phyloP scores from a whole-genome alignment of 2,329 filamentous ascomycete genomes.

The Beauveria asiatica region DNA sequence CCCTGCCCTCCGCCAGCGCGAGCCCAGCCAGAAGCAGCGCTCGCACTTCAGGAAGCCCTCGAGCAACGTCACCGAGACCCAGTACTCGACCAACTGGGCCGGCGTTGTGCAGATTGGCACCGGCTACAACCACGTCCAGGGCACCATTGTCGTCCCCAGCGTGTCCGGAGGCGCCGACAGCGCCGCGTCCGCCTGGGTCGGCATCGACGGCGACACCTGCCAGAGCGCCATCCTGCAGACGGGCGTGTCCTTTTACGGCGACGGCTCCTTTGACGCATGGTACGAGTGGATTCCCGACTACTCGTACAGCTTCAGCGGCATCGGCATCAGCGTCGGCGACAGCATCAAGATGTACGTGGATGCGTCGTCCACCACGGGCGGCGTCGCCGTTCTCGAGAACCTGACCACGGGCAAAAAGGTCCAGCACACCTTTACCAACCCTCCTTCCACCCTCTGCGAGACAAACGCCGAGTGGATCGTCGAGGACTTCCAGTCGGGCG shows the following conservation, averaged over 20 bases:
- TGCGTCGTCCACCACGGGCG: conserved; percentile 14
- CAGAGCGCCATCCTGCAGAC: conserved; percentile 28
- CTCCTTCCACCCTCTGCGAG: conserved; percentile 30
- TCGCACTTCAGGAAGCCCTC: background rate
- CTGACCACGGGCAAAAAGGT: conserved; percentile 39
- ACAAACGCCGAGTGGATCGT: conserved; percentile 54
- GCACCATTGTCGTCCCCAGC: background rate
- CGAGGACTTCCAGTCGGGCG: conserved; percentile 23
- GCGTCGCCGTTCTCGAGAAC: conserved; percentile 29
- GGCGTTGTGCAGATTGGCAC: background rate
- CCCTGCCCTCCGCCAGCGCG: background rate
- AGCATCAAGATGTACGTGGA: conserved; percentile 17
- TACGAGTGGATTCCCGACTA: conserved; percentile 34
- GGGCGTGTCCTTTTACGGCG: conserved; percentile 29
- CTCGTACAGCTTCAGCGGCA: conserved; percentile 25
- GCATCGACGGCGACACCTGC: conserved; percentile 32
- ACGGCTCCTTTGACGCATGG: conserved; percentile 28
- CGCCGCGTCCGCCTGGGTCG: conserved; percentile 29
- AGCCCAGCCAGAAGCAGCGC: background rate
- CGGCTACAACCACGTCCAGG: background rate
- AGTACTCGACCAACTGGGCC: conserved; percentile 2
- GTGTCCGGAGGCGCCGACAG: background rate
- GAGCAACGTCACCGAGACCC: background rate
- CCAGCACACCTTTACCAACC: conserved; percentile 35
- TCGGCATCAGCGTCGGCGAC: conserved; percentile 17